Base-by-base conservation (phyloP, 345 rosid genomes). In the Boechera divaricarpa region DNA sequence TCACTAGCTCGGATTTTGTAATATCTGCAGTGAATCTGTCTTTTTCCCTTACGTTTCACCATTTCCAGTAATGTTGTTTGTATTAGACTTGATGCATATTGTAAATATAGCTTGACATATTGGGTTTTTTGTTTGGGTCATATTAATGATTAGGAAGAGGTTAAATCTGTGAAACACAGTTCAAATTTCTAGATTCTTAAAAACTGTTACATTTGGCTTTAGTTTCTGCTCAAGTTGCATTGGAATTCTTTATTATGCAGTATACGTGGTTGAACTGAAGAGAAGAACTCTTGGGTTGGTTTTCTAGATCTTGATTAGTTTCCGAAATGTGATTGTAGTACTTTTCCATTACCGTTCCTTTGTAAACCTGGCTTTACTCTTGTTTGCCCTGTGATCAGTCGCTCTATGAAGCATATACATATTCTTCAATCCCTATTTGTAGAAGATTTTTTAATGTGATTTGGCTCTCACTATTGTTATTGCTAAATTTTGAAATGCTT, bases 171-270 rank as follows among this genome's bases (percentile, higher is more conserved):
- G 48, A 44, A 13, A 5, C 6, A 1, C 11, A n/a, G 0, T 9
- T 38, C 24, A 3, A 9, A 41, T 62, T 21, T 15, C 18, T 24
- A 3, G 60, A 28, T 49, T 60, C 1, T 21, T 36, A 24, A 3
- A n/a, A 35, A 6, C 32, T 31, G 16, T 26, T 61, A 72, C 51
- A 4, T 72, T 48, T 0, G 5, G 55, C 29, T 73, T 3, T 28
- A 63, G 59, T 39, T 47, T 73, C 32, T 62, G 69, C 32, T 51
- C 69, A 13, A 61, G 21, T 51, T 62, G 61, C 9, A 62, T 53
- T 28, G 6, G 21, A 51, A 11, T 59, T 38, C 5, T 62, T 10
- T 33, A 26, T 33, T 61, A 45, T 12, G 49, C 1, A 33, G 36
- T 45, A 59, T 6, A 59, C 4, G 28, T 58, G 16, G 66, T 21